phyloP scores from a whole-genome alignment of 2,329 filamentous ascomycete species.

The Alternaria angustiovoidea region DNA sequence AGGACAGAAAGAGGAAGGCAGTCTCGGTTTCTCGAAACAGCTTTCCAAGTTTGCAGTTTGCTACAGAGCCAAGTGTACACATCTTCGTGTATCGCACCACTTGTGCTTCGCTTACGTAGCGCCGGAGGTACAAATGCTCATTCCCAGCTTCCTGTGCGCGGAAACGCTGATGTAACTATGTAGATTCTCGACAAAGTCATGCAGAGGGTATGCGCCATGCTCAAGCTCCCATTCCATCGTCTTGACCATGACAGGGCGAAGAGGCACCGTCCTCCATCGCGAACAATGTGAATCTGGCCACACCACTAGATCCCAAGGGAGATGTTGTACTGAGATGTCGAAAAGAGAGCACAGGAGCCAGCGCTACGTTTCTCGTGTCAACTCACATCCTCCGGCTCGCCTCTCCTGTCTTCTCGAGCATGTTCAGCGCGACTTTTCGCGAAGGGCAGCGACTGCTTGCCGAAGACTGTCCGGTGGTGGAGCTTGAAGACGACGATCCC shows the following conservation, averaged over 20 bases:
- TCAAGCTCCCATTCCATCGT: too few species aligned
- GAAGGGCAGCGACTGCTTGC: conserved; percentile 13
- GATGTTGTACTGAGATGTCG: background rate
- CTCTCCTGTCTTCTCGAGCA: conserved; percentile 10
- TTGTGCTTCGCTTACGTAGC: too few species aligned
- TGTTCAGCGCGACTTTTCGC: conserved; percentile 12
- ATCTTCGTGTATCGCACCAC: too few species aligned
- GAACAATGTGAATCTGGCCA: background rate
- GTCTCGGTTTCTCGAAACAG: too few species aligned
- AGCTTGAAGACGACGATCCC: conserved; percentile 16
- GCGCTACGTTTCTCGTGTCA: conserved; percentile 9
- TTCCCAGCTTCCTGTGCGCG: too few species aligned
- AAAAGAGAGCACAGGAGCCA: background rate
- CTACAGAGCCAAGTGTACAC: too few species aligned
- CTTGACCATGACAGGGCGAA: background rate
- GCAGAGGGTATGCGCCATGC: too few species aligned
- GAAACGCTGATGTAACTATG: too few species aligned
- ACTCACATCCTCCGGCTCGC: conserved; percentile 15
- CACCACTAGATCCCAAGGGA: background rate
- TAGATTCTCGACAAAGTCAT: too few species aligned
- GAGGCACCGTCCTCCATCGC: background rate
- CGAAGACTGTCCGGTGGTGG: conserved; percentile 2
- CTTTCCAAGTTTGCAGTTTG: too few species aligned
- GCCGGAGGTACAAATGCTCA: too few species aligned
- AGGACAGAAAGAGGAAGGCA: too few species aligned